Base-by-base conservation (phyloP, 345 rosid species). In the Arabis alpina region DNA sequence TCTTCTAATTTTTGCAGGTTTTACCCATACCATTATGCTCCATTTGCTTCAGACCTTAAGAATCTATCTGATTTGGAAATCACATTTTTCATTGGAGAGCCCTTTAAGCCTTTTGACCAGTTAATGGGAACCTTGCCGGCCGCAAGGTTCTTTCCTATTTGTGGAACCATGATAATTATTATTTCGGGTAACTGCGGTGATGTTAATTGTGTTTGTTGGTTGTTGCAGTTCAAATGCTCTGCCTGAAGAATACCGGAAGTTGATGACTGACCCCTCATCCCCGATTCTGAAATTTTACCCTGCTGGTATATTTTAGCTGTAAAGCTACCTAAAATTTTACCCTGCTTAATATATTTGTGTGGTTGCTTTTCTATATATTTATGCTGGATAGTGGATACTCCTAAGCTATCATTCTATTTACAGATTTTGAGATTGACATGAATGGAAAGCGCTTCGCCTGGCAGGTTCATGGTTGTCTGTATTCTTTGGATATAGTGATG, bases 361-460 rank as follows among this genome's bases (percentile, higher is more conserved):
- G 39, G 65, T 56, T 57, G 25, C 3, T 36, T 42, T 64, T 54
- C n/a, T 24, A 39, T 68, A 4, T 60, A 51, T 27, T 16, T 47
- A 11, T 50, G 19, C 30, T 74, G 36, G 48, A 52, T 36, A 41
- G 27, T 49, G 65, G 71, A 64, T 44, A 42, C 44, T 70, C 30
- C 24, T 42, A 23, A 63, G 13, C 49, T 58, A 41, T 72, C 40
- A 62, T 61, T 73, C 11, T 78, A 8, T 76, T 56, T 49, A 60
- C 93, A 92, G 99, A 90, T 83, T 92, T 95, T 82, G 94, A 90
- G 76, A 74, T 90, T 61, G 99, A 95, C 84, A 90, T 95, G 99
- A 91, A 92, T 75, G 99, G 99, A 40, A 95, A 95, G 80, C 96
- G 95, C 64, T 92, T 88, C 39, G 83, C 98, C 15, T 95, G 98